Base-by-base conservation (phyloP, 805 yeast species). In the Nakazawaea wickerhamii region DNA sequence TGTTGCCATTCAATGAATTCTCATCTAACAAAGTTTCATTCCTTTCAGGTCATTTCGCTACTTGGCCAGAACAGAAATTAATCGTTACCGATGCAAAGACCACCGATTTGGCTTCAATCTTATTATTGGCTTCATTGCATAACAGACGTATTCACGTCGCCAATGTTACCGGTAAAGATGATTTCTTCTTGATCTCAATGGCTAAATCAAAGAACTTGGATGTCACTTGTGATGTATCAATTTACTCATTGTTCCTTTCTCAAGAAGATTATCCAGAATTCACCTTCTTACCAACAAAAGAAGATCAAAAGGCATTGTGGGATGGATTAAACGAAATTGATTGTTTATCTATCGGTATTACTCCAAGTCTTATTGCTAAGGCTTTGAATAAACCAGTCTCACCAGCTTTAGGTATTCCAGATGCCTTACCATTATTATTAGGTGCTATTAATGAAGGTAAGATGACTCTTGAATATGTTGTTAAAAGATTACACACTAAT, bases 61-160 rank as follows among this genome's bases (percentile, higher is more conserved):
- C 77, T 27, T 90, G 97, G 96, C 95, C 96, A 41, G 70, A 73
- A 40, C 64, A 64, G 55, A 89, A 88, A 68, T 91, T 93, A 46
- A 83, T 91, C 47, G 74, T 90, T 50, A 88, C 96, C 32, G 97
- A 91, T 64, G 96, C 98, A 38, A 81, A 78, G 60, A 81, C 91
- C 20, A 85, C 96, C 30, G 91, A 88, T 56, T 71, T 91, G 57
- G 98, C 98, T n/a, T 85, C 96, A 3, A 83, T 90, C 35, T 69
- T 91, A 60, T 74, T 91, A 56, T 71, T 91, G 65, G 95, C 97
- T 34, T 84, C 96, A 21, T 74, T 91, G 59, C 89, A 86, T 71
- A 75, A 70, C 65, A 77, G 95, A 57, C 70, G 88, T 31, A 83
- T 91, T 50, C 98, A 91, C 64, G 81, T 91, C 54, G 86, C 95